These are phyloP conservation scores for Bauhinia variegata DNA, from an alignment of 306 rosid genomes.

Conservation along the genomic window DNA sequence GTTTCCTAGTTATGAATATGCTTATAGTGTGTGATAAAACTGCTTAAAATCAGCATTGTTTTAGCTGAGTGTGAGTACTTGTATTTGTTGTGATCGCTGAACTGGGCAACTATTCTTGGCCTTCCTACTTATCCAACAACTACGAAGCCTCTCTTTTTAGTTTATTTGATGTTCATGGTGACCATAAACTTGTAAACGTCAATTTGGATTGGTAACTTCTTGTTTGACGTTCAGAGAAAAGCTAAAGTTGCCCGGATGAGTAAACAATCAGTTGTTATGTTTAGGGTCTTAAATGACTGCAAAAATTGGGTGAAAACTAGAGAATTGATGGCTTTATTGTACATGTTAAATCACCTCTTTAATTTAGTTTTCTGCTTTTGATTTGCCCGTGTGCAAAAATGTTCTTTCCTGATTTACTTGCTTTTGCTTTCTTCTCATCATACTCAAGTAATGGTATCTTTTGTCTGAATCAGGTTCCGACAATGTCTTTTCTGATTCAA, in stretches of 20 bases:
- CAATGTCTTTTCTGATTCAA: slow-evolving; percentile 32
- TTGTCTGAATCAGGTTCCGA: slow-evolving; percentile 42
- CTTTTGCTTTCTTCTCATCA: neutral
- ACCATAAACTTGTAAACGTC: too few relatives aligned
- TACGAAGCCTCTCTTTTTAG: too few relatives aligned
- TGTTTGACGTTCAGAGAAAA: neutral
- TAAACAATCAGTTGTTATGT: too few relatives aligned
- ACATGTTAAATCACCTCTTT: too few relatives aligned
- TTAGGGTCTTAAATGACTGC: too few relatives aligned
- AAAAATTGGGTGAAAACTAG: too few relatives aligned
- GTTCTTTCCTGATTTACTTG: neutral
- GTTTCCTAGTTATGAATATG: neutral
- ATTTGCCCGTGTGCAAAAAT: slow-evolving; percentile 8
- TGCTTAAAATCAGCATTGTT: neutral
- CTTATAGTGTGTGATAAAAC: slow-evolving; percentile 1
- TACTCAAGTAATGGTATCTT: slow-evolving; percentile 24
- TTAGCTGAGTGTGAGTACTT: neutral
- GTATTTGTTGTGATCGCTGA: too few relatives aligned
- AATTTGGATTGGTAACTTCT: neutral
- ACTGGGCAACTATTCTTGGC: neutral
- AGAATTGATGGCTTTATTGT: too few relatives aligned
- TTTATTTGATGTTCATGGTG: too few relatives aligned
- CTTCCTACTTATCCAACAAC: too few relatives aligned
- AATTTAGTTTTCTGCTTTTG: neutral
- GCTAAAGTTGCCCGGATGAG: neutral